A percentile compares a stretch with the other conserved stretches of the same genome.
phyloP scores from a whole-genome alignment of 345 rosid genomes.

The Dovyalis caffra region DNA sequence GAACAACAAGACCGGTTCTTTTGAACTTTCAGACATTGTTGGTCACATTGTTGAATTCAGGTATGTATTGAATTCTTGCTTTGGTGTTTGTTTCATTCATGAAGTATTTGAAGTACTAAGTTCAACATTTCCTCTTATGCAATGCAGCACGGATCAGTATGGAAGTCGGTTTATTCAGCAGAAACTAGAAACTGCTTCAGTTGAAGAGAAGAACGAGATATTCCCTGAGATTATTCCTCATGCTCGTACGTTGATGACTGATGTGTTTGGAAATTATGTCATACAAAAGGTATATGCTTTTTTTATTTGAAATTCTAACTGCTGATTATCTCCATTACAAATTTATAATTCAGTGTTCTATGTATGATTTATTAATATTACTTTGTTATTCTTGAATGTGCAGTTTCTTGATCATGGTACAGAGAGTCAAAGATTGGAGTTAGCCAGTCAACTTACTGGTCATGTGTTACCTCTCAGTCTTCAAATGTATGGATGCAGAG shows the following conservation, averaged over 20 bases:
- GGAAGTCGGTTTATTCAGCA: slow-evolving; percentile 99
- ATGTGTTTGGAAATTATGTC: slow-evolving; percentile 96
- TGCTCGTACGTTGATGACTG: slow-evolving; percentile 91
- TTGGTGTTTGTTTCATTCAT: slow-evolving; percentile 16
- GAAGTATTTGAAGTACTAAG: slow-evolving; percentile 5
- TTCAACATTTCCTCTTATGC: slow-evolving; percentile 11
- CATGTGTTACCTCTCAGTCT: slow-evolving; percentile 85
- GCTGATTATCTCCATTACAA: background rate
- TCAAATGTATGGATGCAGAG: slow-evolving; percentile 99
- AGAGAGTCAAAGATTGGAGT: slow-evolving; percentile 68
- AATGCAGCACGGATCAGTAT: slow-evolving; percentile 85
- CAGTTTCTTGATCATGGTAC: slow-evolving; percentile 95
- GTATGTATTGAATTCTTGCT: slow-evolving; percentile 30
- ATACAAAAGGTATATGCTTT: slow-evolving; percentile 68
- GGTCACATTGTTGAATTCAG: slow-evolving; percentile 90
- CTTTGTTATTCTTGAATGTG: slow-evolving; percentile 30
- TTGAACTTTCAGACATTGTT: slow-evolving; percentile 69
- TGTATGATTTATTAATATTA: slow-evolving; percentile 3
- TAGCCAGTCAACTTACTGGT: slow-evolving; percentile 74
- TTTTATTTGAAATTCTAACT: slow-evolving; percentile 9
- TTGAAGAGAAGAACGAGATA: slow-evolving; percentile 73
- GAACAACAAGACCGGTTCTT: slow-evolving; percentile 69
- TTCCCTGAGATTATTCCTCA: slow-evolving; percentile 80
- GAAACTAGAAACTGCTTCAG: slow-evolving; percentile 77
- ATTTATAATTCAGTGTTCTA: background rate